Base-by-base conservation (phyloP, 2,329 filamentous ascomycete species). In the Trematosphaeria pertusa region DNA sequence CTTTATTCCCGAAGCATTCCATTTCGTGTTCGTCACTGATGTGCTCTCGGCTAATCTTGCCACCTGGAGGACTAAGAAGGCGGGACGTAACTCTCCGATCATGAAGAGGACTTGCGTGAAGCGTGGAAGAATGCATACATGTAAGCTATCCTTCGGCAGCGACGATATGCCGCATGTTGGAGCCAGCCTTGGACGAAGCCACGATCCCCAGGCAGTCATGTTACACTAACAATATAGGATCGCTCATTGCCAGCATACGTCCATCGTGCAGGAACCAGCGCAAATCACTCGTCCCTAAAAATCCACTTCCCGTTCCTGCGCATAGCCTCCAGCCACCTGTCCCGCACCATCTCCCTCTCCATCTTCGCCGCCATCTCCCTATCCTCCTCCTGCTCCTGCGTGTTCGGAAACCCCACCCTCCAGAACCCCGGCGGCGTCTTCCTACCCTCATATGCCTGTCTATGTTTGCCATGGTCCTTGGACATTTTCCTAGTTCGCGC, bases 341-440 rank as follows among this genome's bases (percentile, higher is more conserved):
- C 85, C 55, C 85, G 81, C 1, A 97, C 79, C 45, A 83, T 80
- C 38, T 83, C 77, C 55, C 79, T 81, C 64, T 88, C 86, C 49
- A 83, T 74, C 58, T 78, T 79, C n/a, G 77, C 78, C 0, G 87
- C 88, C 64, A 86, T 84, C 49, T 81, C 79, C 46, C 82, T 82
- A 60, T 93, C 84, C 41, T 78, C 75, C 57, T 83, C 77, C 20
- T 86, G 73, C 71, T 97, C 89, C 68, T 97, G 94, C 1, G 94
- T 97, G 19, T 77, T 85, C 1, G 93, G 92, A 67, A 99, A 96
- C 58, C 96, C 93, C 1, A 87, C 82, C 43, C 89, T 81, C 94
- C 94, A 99, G 67, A 90, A 97, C 0, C 91, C 92, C 1, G 91
- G 90, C 10, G 94, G 92, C 8, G 88, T 90, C 34, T 76, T 78